These are phyloP conservation scores for Aspergillus hancockii DNA, from an alignment of 495 filamentous ascomycete genomes.

Conservation along the genomic window DNA sequence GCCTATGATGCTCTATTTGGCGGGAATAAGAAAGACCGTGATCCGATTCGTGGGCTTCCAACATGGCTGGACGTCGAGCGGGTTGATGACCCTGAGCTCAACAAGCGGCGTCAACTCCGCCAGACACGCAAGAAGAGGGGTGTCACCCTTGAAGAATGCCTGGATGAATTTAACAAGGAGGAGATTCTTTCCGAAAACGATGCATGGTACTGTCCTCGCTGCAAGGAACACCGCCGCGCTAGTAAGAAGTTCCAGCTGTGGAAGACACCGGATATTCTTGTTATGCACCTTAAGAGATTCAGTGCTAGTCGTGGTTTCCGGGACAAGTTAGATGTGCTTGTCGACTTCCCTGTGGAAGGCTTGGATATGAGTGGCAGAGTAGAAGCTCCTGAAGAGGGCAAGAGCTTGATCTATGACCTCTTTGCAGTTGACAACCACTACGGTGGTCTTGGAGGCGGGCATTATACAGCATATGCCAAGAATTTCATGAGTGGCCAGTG, in stretches of 20 bases:
- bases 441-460: constrained; percentile 86
- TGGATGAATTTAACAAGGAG: constrained; percentile 87
- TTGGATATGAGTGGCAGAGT: constrained; percentile 80
- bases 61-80: constrained; percentile 54
- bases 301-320: constrained; percentile 70
- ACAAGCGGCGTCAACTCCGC: constrained; percentile 59
- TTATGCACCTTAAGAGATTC: constrained; percentile 94
- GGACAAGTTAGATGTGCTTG: constrained; percentile 87
- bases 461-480: constrained; percentile 92
- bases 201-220: constrained; percentile 94
- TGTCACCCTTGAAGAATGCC: constrained; percentile 83
- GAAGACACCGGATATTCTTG: constrained; percentile 91
- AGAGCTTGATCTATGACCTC: constrained; percentile 83
- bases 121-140: constrained; percentile 66
- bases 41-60: constrained; percentile 50
- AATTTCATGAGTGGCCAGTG: constrained; percentile 82
- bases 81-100: constrained; percentile 67
- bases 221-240: constrained; percentile 88
- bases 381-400: constrained; percentile 73
- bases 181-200: constrained; percentile 93
- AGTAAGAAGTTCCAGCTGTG: constrained; percentile 96
- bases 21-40: constrained; percentile 39
- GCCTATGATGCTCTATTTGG: constrained; percentile 72
- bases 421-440: constrained; percentile 95
- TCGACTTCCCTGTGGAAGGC: constrained; percentile 87